phyloP scores from a whole-genome alignment of 169 alveolate species.

The Eimeria zaria region DNA sequence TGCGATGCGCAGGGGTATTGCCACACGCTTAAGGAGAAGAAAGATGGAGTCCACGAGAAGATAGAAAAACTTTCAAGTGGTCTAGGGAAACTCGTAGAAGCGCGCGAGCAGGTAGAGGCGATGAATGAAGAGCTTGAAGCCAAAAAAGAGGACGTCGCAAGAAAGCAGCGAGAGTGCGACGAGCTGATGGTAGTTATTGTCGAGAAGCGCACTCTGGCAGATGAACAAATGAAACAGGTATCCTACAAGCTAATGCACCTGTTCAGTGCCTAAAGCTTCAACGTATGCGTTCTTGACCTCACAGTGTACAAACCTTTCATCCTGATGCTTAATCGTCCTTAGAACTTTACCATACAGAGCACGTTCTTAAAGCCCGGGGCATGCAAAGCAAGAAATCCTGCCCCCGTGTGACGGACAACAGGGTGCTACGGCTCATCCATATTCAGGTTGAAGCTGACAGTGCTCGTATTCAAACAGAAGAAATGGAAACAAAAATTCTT shows the following conservation, averaged over 20 bases:
- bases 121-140: slow-evolving; percentile 94
- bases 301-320: not conserved
- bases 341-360: not conserved
- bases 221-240: slow-evolving; percentile 91
- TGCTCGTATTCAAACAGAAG: slow-evolving; percentile 96
- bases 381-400: not conserved
- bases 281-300: not conserved
- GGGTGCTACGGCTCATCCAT: not conserved
- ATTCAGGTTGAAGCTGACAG: slow-evolving; percentile 95
- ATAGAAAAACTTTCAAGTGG: slow-evolving; percentile 96
- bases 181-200: slow-evolving; percentile 94
- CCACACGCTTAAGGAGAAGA: slow-evolving; percentile 88
- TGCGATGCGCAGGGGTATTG: slow-evolving; percentile 35
- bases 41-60: slow-evolving; percentile 93
- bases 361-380: not conserved
- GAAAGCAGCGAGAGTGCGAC: slow-evolving; percentile 95
- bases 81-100: slow-evolving; percentile 95
- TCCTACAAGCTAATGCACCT: not conserved
- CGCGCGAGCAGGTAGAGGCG: slow-evolving; percentile 94
- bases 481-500: slow-evolving; percentile 95
- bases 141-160: slow-evolving; percentile 94
- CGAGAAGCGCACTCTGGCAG: slow-evolving; percentile 94
- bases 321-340: not conserved
- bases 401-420: not conserved
- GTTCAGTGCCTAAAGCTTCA: too few species aligned